These are phyloP conservation scores for Fusarium nanum DNA, from an alignment of 2,329 filamentous ascomycete genomes.

Conservation along the genomic window DNA sequence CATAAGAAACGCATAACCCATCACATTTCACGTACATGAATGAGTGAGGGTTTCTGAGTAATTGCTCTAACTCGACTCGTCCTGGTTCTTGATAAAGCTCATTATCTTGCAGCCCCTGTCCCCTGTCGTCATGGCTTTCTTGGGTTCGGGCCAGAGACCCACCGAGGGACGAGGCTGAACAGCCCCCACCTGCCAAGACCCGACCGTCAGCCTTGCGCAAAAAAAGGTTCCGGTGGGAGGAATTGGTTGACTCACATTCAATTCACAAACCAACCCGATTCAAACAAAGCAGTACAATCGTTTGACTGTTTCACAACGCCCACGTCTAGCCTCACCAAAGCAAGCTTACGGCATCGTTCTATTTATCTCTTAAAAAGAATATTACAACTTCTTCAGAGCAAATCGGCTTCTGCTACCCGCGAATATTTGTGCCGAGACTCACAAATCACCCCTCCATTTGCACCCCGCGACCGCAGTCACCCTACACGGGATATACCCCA, in stretches of 20 bases:
- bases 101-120: conserved; percentile 10
- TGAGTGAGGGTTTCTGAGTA: not conserved
- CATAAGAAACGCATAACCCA: conserved; percentile 3
- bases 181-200: conserved; percentile 32
- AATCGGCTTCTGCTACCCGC: not conserved
- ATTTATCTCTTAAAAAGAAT: not conserved
- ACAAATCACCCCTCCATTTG: conserved; percentile 35
- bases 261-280: conserved; percentile 26
- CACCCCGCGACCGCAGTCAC: conserved; percentile 33
- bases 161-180: conserved; percentile 38
- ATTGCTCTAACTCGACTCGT: not conserved
- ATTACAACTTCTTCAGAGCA: not conserved
- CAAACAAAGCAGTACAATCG: conserved; percentile 17
- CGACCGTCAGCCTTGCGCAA: conserved; percentile 44
- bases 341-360: not conserved
- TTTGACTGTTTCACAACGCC: conserved; percentile 24
- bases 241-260: conserved; percentile 44
- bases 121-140: conserved; percentile 33
- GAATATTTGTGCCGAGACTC: conserved; percentile 18
- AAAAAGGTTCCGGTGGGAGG: conserved; percentile 41
- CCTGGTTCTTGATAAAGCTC: not conserved
- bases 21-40: not conserved
- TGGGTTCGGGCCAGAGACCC: conserved; percentile 9
- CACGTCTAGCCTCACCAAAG: conserved; percentile 5
- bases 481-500: conserved; percentile 32